Evolutionary conservation across 768 basidiomycete genomes (phyloP).

Genomic region (Thelephora aurantiotincta): DNA sequence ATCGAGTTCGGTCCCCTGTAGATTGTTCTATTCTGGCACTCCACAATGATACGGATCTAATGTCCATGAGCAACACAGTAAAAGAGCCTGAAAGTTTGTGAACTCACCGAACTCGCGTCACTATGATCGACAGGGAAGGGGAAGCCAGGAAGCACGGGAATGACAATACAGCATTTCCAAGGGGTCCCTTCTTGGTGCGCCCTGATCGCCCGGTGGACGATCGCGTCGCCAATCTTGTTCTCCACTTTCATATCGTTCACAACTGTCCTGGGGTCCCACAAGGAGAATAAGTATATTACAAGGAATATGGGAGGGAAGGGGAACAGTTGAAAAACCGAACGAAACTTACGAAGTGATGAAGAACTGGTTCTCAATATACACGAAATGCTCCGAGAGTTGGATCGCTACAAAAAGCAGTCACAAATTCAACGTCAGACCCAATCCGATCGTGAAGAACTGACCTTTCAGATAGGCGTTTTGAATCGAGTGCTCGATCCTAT

Average conservation of each 20-base stretch:
- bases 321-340: neutral
- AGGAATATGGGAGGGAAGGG: neutral
- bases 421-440: neutral
- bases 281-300: too few relatives aligned
- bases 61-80: neutral
- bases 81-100: neutral
- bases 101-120: constrained; percentile 79
- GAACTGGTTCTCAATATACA: constrained; percentile 96
- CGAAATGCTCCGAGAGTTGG: constrained; percentile 88
- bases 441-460: constrained; percentile 18
- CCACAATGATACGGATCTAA: constrained; percentile 86
- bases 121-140: constrained; percentile 84
- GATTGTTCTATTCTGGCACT: constrained; percentile 88
- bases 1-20: constrained; percentile 85
- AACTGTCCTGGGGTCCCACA: constrained; percentile 37
- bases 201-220: constrained; percentile 80
- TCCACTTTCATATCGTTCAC: constrained; percentile 79
- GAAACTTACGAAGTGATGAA: constrained; percentile 71
- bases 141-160: constrained; percentile 90
- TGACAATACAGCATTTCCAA: constrained; percentile 89
- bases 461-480: constrained; percentile 91
- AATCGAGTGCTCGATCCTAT: constrained; percentile 79
- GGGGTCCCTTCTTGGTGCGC: constrained; percentile 69
- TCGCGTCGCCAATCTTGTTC: constrained; percentile 89
- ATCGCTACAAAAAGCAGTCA: constrained; percentile 40